Evolutionary conservation across 1,139 yeast genomes (phyloP).

Genomic region (Pichia sp.): DNA sequence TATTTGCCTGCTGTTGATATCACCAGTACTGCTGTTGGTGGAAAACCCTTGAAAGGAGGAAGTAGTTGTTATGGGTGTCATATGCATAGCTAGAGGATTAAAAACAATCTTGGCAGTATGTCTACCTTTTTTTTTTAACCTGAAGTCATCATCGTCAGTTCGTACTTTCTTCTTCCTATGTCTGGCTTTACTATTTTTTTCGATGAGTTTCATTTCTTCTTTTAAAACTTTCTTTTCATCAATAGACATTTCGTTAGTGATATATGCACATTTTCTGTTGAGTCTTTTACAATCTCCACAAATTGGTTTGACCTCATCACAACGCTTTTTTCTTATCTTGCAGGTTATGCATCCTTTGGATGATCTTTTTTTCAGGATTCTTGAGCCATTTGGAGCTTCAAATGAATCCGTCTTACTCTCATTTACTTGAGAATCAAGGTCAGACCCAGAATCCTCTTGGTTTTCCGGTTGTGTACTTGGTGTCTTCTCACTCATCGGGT

Average conservation of each 20-base stretch:
- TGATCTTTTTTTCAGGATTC: conserved; percentile 34
- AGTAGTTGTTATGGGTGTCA: conserved; percentile 11
- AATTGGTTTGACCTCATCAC: conserved; percentile 59
- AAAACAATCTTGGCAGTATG: conserved; percentile 22
- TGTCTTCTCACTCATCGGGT: not conserved
- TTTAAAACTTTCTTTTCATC: conserved; percentile 26
- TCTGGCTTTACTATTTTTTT: conserved; percentile 28
- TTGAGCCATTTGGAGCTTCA: not conserved
- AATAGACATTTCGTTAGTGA: conserved; percentile 37
- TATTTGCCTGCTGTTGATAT: not conserved
- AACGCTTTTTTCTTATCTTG: conserved; percentile 66
- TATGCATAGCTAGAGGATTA: conserved; percentile 27
- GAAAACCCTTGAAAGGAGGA: not conserved
- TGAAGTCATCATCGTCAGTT: not conserved
- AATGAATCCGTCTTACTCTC: not conserved
- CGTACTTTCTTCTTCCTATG: conserved; percentile 23
- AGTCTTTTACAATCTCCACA: conserved; percentile 61
- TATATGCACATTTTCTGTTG: conserved; percentile 50
- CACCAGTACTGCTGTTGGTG: not conserved
- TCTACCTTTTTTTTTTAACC: conserved; percentile 2
- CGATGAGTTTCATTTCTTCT: conserved; percentile 36
- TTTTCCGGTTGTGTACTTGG: not conserved
- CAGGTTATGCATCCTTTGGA: conserved; percentile 68
- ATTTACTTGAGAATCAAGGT: not conserved
- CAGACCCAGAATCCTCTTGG: not conserved